These are phyloP conservation scores for Mortierella claussenii DNA, from an alignment of 192 early-diverging fungal species.

Conservation along the genomic window DNA sequence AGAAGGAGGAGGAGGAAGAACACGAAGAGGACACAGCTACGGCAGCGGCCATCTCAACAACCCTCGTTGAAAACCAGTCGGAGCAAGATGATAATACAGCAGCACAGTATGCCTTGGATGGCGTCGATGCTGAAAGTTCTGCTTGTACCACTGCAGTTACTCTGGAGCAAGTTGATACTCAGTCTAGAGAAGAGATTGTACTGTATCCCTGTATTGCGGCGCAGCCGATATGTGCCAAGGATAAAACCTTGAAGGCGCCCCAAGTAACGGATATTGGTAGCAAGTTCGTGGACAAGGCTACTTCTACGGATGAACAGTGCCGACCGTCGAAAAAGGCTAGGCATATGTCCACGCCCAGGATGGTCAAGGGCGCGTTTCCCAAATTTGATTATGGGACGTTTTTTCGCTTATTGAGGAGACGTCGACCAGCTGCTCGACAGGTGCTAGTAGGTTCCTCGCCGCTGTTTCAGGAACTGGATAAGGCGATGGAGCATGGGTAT, in stretches of 20 bases:
- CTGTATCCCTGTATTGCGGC: too few relatives aligned
- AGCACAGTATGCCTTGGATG: too few relatives aligned
- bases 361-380: slow-evolving; percentile 23
- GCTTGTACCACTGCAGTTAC: too few relatives aligned
- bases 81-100: background rate
- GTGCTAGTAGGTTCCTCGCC: slow-evolving; percentile 58
- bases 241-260: background rate
- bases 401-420: slow-evolving; percentile 44
- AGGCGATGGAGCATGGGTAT: slow-evolving; percentile 43
- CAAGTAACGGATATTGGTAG: background rate
- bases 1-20: background rate
- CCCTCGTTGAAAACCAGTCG: background rate
- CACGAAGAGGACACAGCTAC: background rate
- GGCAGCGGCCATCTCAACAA: background rate
- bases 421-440: slow-evolving; percentile 29
- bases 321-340: background rate
- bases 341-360: slow-evolving; percentile 6
- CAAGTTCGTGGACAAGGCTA: background rate
- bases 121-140: too few relatives aligned
- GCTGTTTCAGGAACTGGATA: slow-evolving; percentile 52
- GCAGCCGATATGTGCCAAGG: background rate
- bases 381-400: slow-evolving; percentile 48
- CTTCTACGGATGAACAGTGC: background rate
- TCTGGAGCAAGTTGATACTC: background rate
- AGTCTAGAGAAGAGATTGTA: slow-evolving; percentile 1